Evolutionary conservation across 257 asterid genomes (phyloP).

Genomic region (Lithospermum erythrorhizon): DNA sequence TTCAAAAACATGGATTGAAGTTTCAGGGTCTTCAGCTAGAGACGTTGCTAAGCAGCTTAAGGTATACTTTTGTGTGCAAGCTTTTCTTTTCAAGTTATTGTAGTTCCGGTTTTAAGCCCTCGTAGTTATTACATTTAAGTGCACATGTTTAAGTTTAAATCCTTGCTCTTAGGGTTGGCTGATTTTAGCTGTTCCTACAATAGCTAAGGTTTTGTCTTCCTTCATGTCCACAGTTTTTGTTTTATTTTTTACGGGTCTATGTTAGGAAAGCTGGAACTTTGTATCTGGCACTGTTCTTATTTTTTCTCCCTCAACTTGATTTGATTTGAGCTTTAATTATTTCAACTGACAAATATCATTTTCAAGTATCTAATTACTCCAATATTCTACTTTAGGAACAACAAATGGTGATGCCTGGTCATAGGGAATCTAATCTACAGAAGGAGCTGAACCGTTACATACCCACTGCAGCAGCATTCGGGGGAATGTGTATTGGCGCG

Average conservation of each 20-base stretch:
- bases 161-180: neutral
- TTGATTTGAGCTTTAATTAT: neutral
- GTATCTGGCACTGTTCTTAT: neutral
- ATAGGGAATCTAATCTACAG: conserved; percentile 71
- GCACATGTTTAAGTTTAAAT: neutral
- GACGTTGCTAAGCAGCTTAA: conserved; percentile 88
- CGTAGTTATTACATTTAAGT: neutral
- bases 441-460: conserved; percentile 87
- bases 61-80: conserved; percentile 27
- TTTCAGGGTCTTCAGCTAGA: conserved; percentile 82
- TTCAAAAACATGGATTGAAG: conserved; percentile 91
- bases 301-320: neutral
- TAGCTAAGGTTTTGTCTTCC: neutral
- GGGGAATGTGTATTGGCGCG: conserved; percentile 89
- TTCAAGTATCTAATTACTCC: neutral
- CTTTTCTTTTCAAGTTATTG: neutral
- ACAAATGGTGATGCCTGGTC: conserved; percentile 99
- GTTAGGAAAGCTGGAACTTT: neutral
- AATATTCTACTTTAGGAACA: conserved; percentile 43
- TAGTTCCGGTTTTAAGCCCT: neutral
- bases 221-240: neutral
- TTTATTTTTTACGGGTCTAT: neutral
- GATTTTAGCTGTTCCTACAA: neutral
- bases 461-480: conserved; percentile 90
- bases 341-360: neutral